phyloP scores from a whole-genome alignment of 352 stramenopile genomes.

The Globisporangium spiculum region DNA sequence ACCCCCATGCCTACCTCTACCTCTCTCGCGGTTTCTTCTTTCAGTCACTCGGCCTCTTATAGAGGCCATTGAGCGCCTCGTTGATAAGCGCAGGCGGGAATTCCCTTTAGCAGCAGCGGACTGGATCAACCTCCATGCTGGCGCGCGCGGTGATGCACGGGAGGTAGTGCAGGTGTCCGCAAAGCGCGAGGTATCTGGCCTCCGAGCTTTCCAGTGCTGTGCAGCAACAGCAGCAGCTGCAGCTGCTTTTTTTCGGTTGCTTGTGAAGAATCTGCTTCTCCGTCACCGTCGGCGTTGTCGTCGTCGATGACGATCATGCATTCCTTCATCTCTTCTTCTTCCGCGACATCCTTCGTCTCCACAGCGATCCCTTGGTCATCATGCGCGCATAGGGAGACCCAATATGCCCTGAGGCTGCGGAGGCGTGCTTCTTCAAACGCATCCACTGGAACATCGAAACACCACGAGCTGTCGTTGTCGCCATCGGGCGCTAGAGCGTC shows the following conservation, averaged over 20 bases:
- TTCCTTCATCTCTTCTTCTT: background rate
- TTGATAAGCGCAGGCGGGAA: no score
- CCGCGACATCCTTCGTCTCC: background rate
- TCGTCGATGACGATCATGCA: background rate
- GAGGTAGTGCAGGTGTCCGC: conserved; percentile 58
- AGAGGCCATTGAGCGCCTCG: no score
- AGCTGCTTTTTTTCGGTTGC: background rate
- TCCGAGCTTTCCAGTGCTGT: background rate
- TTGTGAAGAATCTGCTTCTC: background rate
- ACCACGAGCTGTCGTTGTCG: background rate
- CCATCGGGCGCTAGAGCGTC: background rate
- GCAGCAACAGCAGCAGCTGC: conserved; percentile 7
- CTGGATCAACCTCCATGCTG: no score
- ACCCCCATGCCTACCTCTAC: no score
- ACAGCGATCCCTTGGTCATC: background rate
- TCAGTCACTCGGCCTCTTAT: no score
- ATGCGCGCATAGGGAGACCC: background rate
- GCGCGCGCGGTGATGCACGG: no score
- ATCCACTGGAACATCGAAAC: background rate
- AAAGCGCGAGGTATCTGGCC: conserved; percentile 18
- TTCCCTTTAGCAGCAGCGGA: no score
- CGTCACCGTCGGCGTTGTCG: background rate
- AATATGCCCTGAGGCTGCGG: background rate
- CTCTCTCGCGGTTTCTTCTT: no score
- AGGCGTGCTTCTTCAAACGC: background rate